These are phyloP conservation scores for Diphasiastrum complanatum DNA, from an alignment of 83 land plant species.

Conservation along the genomic window DNA sequence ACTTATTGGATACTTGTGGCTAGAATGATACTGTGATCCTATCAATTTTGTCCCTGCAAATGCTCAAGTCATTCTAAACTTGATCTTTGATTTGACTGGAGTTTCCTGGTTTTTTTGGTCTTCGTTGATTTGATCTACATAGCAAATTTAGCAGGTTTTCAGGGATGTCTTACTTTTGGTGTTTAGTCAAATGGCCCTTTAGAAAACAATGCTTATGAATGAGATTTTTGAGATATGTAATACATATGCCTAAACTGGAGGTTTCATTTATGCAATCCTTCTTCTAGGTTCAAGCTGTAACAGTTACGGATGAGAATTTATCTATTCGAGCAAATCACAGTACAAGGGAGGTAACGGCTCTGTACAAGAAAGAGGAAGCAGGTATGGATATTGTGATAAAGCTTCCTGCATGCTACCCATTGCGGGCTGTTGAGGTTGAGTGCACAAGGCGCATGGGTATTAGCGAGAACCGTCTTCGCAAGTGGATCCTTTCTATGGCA, in stretches of 20 bases:
- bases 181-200: no score
- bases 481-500: slow-evolving; percentile 91
- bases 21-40: no score
- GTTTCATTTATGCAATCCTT: slow-evolving; percentile 12
- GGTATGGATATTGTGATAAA: slow-evolving; percentile 86
- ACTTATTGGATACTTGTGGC: no score
- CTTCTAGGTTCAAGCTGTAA: slow-evolving; percentile 65
- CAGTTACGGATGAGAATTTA: slow-evolving; percentile 69
- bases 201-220: no score
- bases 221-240: no score
- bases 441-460: slow-evolving; percentile 84
- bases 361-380: slow-evolving; percentile 89
- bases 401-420: slow-evolving; percentile 81
- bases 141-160: no score
- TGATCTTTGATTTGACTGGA: no score
- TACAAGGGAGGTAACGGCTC: slow-evolving; percentile 70
- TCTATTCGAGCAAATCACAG: slow-evolving; percentile 75
- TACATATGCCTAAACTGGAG: neutral
- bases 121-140: no score
- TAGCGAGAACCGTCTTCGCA: slow-evolving; percentile 69
- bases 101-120: no score
- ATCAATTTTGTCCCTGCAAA: no score
- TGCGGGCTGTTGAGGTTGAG: slow-evolving; percentile 76
- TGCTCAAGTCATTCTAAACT: no score
- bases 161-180: no score